Percentiles rank a stretch among this genome's conserved stretches.
phyloP scores from a whole-genome alignment of 495 filamentous ascomycete species.

The Sporormia fimetaria region DNA sequence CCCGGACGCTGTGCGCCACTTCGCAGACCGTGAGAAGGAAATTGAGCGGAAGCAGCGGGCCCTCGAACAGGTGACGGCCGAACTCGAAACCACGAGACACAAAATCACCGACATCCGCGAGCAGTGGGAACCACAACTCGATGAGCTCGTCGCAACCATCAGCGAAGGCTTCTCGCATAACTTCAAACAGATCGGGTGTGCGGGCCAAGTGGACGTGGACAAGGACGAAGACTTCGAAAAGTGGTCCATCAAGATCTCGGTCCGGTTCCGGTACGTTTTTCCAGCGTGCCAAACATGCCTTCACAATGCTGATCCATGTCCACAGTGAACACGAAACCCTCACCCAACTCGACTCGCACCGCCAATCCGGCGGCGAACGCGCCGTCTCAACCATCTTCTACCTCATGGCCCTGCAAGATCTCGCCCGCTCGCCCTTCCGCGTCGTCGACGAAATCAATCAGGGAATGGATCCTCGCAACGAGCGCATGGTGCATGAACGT shows the following conservation, averaged over 20 bases:
- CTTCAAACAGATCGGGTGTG: constrained; percentile 87
- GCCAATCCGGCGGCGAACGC: constrained; percentile 92
- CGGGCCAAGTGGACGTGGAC: constrained; percentile 74
- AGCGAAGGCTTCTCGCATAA: constrained; percentile 81
- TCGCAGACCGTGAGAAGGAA: constrained; percentile 52
- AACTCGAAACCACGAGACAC: constrained; percentile 41
- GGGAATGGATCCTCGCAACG: constrained; percentile 97
- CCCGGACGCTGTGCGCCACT: constrained; percentile 63
- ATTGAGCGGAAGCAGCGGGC: constrained; percentile 46
- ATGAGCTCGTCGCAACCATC: constrained; percentile 65
- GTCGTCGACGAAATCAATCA: constrained; percentile 99
- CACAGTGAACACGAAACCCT: constrained; percentile 75
- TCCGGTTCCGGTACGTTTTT: constrained; percentile 69
- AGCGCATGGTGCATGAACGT: constrained; percentile 91
- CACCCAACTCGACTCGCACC: constrained; percentile 74
- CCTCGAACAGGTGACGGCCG: constrained; percentile 35
- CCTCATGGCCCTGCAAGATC: constrained; percentile 92
- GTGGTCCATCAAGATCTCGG: constrained; percentile 87
- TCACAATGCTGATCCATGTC: constrained; percentile 6
- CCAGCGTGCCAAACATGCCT: background rate
- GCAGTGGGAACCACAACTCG: constrained; percentile 75
- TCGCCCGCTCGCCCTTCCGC: constrained; percentile 93
- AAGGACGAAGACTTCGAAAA: constrained; percentile 80
- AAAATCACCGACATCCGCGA: constrained; percentile 48
- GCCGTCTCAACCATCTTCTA: constrained; percentile 98